Evolutionary conservation across 495 filamentous ascomycete genomes (phyloP).

Genomic region (Lepidopterella palustris): DNA sequence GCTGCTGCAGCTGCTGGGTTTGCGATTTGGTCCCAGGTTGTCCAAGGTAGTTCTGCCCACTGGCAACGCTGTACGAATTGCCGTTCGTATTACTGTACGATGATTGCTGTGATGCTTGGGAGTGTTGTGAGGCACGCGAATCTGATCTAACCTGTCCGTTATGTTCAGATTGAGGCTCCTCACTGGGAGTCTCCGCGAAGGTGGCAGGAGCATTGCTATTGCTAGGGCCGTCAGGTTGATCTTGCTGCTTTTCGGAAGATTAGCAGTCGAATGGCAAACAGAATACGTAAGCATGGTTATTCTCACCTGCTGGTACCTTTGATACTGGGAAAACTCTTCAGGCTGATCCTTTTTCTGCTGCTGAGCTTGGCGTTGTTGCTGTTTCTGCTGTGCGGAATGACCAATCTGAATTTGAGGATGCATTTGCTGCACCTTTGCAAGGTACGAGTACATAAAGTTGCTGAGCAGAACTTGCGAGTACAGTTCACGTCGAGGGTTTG

Average conservation of each 20-base stretch:
- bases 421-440: slow-evolving; percentile 98
- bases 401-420: slow-evolving; percentile 85
- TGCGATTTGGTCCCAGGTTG: slow-evolving; percentile 16
- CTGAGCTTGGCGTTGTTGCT: slow-evolving; percentile 55
- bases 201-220: neutral
- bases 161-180: neutral
- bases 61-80: slow-evolving; percentile 32
- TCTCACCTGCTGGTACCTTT: slow-evolving; percentile 60
- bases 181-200: neutral
- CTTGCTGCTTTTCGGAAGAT: slow-evolving; percentile 15
- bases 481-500: slow-evolving; percentile 85
- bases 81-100: slow-evolving; percentile 16
- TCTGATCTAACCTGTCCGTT: slow-evolving; percentile 16
- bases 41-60: slow-evolving; percentile 33
- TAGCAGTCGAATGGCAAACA: slow-evolving; percentile 5
- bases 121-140: slow-evolving; percentile 12
- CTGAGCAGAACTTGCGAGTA: slow-evolving; percentile 95
- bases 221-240: slow-evolving; percentile 13
- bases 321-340: slow-evolving; percentile 57
- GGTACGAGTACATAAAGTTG: slow-evolving; percentile 99
- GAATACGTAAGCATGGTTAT: neutral
- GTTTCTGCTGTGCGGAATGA: slow-evolving; percentile 48
- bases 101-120: slow-evolving; percentile 22
- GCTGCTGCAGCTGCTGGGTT: neutral
- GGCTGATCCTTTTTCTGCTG: slow-evolving; percentile 53